Evolutionary conservation across 2,329 filamentous ascomycete genomes (phyloP).

Genomic region (Botrytis paeoniae): DNA sequence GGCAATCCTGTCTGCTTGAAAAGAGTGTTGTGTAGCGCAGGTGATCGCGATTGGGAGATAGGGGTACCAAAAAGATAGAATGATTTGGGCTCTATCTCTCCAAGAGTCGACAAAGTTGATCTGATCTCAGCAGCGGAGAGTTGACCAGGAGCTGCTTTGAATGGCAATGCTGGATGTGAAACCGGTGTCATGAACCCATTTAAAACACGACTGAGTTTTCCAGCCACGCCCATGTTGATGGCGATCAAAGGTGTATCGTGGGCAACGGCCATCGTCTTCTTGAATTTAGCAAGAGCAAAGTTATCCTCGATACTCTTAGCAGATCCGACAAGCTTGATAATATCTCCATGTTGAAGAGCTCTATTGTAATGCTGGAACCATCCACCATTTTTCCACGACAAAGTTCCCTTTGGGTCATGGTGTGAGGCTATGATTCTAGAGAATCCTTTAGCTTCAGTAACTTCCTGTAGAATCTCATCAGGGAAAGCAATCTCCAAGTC

Average conservation of each 20-base stretch:
- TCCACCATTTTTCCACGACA: constrained; percentile 89
- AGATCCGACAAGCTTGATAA: constrained; percentile 90
- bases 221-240: constrained; percentile 88
- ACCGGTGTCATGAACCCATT: constrained; percentile 95
- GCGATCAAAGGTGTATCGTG: constrained; percentile 85
- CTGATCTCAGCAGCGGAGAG: constrained; percentile 88
- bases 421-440: constrained; percentile 92
- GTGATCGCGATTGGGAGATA: constrained; percentile 77
- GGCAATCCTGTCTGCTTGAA: constrained; percentile 77
- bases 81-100: constrained; percentile 69
- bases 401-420: constrained; percentile 74
- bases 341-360: constrained; percentile 83
- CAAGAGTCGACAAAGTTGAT: constrained; percentile 71
- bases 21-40: constrained; percentile 83
- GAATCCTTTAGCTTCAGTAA: constrained; percentile 63
- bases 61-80: constrained; percentile 90
- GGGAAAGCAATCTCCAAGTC: constrained; percentile 90
- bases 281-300: constrained; percentile 79
- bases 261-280: constrained; percentile 66
- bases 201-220: constrained; percentile 84
- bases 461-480: constrained; percentile 66
- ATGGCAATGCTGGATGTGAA: constrained; percentile 82
- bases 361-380: constrained; percentile 91
- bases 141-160: constrained; percentile 91
- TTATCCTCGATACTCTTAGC: constrained; percentile 80